phyloP scores from a whole-genome alignment of 2,329 filamentous ascomycete genomes.

The Colletotrichum higginsianum region DNA sequence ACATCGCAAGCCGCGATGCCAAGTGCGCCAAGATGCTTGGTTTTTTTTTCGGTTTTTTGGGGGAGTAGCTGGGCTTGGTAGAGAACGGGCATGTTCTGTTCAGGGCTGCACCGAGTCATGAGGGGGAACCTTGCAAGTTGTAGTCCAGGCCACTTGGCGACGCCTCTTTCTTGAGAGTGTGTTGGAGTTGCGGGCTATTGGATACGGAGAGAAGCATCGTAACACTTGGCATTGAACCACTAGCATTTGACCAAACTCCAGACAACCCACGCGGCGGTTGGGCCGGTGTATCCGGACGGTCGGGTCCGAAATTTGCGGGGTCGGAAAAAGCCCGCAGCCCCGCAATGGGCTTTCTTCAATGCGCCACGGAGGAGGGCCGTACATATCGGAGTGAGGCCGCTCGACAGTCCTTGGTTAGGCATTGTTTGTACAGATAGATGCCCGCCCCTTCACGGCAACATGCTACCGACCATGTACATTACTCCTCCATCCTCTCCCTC shows the following conservation, averaged over 20 bases:
- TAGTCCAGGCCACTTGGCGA: background rate
- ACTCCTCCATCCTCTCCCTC: conserved; percentile 45
- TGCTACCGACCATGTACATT: background rate
- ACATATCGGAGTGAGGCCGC: background rate
- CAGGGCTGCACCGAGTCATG: background rate
- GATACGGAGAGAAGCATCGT: background rate
- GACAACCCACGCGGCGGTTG: background rate
- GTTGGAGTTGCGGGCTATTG: background rate
- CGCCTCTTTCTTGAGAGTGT: background rate
- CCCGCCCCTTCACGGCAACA: background rate
- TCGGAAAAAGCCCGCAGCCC: background rate
- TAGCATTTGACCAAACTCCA: background rate
- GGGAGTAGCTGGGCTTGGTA: background rate
- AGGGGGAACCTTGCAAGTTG: background rate
- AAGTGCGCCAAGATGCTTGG: conserved; percentile 40
- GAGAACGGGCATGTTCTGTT: background rate
- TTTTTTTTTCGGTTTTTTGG: background rate
- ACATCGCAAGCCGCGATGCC: conserved; percentile 32
- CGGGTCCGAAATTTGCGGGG: background rate
- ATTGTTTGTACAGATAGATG: background rate
- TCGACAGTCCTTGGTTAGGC: background rate
- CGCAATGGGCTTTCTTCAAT: background rate
- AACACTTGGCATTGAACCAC: background rate
- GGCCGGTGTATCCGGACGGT: background rate
- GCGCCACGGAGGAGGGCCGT: background rate